These are phyloP conservation scores for Vaccinium macrocarpon DNA, from an alignment of 148 eudicot species.

Conservation along the genomic window DNA sequence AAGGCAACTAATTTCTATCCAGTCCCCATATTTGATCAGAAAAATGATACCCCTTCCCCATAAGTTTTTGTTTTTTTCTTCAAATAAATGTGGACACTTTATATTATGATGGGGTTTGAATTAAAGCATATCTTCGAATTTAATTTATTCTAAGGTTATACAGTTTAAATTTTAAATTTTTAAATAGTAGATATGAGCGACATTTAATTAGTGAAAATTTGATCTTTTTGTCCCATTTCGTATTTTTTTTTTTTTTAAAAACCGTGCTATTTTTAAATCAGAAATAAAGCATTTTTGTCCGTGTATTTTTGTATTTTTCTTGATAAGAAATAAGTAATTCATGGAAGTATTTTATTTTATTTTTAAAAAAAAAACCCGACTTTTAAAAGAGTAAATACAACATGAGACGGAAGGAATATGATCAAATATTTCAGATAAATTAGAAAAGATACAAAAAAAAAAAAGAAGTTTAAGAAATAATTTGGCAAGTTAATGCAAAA, in stretches of 20 bases:
- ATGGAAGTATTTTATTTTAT: too few species aligned
- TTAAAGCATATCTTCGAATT: background rate
- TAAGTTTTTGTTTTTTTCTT: background rate
- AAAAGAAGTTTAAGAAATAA: too few species aligned
- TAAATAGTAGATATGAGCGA: background rate
- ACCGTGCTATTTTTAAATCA: background rate
- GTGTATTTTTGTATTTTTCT: background rate
- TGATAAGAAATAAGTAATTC: too few species aligned
- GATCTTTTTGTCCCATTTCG: background rate
- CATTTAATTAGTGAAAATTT: too few species aligned
- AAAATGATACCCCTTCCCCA: background rate
- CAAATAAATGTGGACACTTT: background rate
- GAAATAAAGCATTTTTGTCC: background rate
- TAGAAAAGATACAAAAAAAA: too few species aligned
- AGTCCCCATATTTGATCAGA: background rate
- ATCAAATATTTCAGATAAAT: too few species aligned
- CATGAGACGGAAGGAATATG: too few species aligned
- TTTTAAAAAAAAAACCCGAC: too few species aligned
- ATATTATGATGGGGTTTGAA: background rate
- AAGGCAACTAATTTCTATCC: background rate
- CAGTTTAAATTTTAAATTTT: background rate
- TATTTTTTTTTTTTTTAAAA: too few species aligned
- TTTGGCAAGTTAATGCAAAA: too few species aligned
- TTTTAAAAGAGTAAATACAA: too few species aligned
- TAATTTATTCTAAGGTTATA: too few species aligned